Evolutionary conservation across 352 stramenopile genomes (phyloP).

Genomic region (Phytopythium vexans): DNA sequence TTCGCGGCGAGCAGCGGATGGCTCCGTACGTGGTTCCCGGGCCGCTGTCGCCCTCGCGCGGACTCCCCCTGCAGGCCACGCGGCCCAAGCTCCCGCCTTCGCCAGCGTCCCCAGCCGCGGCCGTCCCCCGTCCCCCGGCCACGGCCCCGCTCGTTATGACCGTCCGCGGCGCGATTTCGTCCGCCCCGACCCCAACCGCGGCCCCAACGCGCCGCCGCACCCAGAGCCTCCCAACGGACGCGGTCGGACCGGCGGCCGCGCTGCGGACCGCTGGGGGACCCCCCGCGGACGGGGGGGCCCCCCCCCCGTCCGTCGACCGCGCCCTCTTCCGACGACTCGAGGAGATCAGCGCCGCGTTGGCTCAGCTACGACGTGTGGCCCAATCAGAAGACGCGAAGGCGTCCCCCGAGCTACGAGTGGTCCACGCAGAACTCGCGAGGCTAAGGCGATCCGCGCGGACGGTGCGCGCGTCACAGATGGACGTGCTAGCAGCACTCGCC

Average conservation of each 20-base stretch:
- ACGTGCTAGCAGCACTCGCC: slow-evolving; percentile 67
- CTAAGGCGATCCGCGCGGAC: slow-evolving; percentile 36
- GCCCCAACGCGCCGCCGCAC: slow-evolving; percentile 17
- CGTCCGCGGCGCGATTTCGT: background rate
- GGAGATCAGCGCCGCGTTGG: slow-evolving; percentile 46
- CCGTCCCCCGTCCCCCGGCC: background rate
- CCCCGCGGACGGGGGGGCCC: slow-evolving; percentile 11
- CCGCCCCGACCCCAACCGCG: background rate
- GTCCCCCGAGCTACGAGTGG: slow-evolving; percentile 28
- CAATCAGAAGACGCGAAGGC: slow-evolving; percentile 18
- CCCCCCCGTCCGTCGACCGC: slow-evolving; percentile 41
- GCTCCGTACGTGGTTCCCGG: no score
- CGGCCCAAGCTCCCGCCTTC: no score
- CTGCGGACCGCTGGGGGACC: slow-evolving; percentile 1
- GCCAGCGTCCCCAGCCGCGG: background rate
- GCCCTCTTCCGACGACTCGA: slow-evolving; percentile 57
- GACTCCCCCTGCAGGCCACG: background rate
- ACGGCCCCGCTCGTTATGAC: background rate
- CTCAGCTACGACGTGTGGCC: slow-evolving; percentile 33
- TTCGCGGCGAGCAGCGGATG: no score
- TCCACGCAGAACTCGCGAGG: slow-evolving; percentile 38
- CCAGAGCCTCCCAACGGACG: slow-evolving; percentile 22
- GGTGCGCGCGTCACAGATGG: slow-evolving; percentile 50
- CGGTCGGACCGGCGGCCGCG: background rate
- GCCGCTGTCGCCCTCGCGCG: background rate